Evolutionary conservation across 179 eudicot genomes (phyloP).

Genomic region (Camellia oleifera): DNA sequence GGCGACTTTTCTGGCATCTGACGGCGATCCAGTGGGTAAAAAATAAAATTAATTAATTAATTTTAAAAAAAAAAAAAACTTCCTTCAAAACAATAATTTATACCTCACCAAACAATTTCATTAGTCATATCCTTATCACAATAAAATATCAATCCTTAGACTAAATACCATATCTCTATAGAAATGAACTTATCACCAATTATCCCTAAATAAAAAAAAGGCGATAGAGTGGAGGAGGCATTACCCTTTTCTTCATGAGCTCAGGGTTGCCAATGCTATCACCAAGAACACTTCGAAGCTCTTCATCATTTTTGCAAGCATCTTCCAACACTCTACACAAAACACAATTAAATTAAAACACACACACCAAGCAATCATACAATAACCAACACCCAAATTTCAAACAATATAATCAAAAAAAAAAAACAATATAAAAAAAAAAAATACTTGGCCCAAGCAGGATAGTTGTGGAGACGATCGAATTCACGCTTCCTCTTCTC

Average conservation of each 20-base stretch:
- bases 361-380: not conserved
- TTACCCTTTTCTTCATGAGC: slow-evolving; percentile 82
- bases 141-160: no score
- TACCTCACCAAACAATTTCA: no score
- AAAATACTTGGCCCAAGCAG: slow-evolving; percentile 87
- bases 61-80: no score
- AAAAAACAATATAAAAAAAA: not conserved
- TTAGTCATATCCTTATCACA: no score
- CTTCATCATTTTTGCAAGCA: slow-evolving; percentile 84
- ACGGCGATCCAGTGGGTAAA: no score
- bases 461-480: slow-evolving; percentile 66
- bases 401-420: not conserved
- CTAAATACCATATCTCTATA: no score
- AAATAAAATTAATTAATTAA: not conserved
- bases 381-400: no score
- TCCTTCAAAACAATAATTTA: no score
- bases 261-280: slow-evolving; percentile 95
- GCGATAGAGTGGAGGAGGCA: no score
- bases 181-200: no score
- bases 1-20: no score
- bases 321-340: slow-evolving; percentile 78
- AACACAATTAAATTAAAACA: not conserved
- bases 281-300: slow-evolving; percentile 83
- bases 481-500: slow-evolving; percentile 72
- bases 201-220: not conserved